Evolutionary conservation across 2,329 filamentous ascomycete genomes (phyloP), one percentile per base, ranked within the genome.

Genomic region (Stagonosporopsis chrysanthemi): DNA sequence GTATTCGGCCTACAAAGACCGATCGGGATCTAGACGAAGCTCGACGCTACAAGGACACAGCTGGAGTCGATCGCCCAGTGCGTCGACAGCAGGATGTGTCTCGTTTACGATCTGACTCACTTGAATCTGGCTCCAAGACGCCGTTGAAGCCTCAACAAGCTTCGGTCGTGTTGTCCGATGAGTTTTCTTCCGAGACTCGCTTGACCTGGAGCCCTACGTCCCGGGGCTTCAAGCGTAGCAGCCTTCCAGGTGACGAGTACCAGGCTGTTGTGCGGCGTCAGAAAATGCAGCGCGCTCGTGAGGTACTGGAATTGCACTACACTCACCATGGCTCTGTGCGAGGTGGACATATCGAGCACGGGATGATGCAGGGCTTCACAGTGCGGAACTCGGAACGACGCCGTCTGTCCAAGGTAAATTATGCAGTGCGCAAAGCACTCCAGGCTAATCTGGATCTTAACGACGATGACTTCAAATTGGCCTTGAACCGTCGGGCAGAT

Each of bases 221-320:
- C 17, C 23, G 12, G 1, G 12, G 22, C 7, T 42, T 26, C 26
- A 56, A 40, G 17, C 36, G 35, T 23, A 24, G 26, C 15, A 28
- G 36, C 22, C 47, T 56, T 6, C 54, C 47, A 19, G 35, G 26
- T 23, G 47, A 51, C 12, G 54, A 56, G 15, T 52, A 51, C 12
- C 42, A 31, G 19, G 24, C n/a, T 4, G 42, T 56, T 19, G 41
- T 36, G 8, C 47, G 47, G 17, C 43, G 54, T 5, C 54, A 56
- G 19, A 35, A 35, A 9, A 56, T 52, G 48, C n/a, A 42, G 31
- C 36, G 38, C 19, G 48, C 48, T 11, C 47, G 47, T 31, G 42
- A 56, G 4, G 38, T 39, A 17, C 23, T 56, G 15, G 38, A 47
- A 12, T 12, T 23, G 19, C 33, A 48, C 12, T 52, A 39, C 26